Evolutionary conservation across 345 rosid genomes (phyloP), one percentile per base, ranked within the genome.

Genomic region (Salix brachista): DNA sequence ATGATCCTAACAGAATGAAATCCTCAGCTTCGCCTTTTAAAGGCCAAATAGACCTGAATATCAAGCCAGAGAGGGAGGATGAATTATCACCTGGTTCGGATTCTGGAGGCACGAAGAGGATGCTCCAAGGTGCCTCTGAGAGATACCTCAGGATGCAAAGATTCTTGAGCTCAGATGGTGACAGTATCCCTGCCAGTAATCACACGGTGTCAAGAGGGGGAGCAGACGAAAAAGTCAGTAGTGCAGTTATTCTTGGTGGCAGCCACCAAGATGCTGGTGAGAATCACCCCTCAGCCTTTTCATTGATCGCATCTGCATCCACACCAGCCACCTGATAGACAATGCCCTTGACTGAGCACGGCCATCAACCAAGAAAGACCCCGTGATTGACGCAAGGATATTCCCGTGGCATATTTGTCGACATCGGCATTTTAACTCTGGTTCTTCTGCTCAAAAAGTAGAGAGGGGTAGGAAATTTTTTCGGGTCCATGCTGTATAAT

Each of bases 1-100:
- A 84, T 26, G 87, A 91, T 71, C 84, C 79, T 64, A 81, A 77
- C 83, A 86, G 80, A 80, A 48, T 76, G 28, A 87, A 88, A 78
- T 81, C 89, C 44, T 83, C 88, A 0, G 36, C 78, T 73, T 87
- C 90, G 2, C 90, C 92, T 66, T 89, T 88, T 72, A 94, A 88
- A 82, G 89, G 90, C 67, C 92, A 88, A 80, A 88, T 96, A 46
- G 98, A 96, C 86, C 87, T 96, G 76, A 96, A 96, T 79, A 92
- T 92, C 80, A 91, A 90, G 82, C 99, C 99, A n/a, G 97, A 91
- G 87, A 78, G 90, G 56, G 98, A 96, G 71, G 99, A 91, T 66
- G 98, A 91, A 77, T 77, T 85, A 6, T 86, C 89, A 13, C 92
- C 93, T n/a, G 84, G 84, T 73, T 84, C 91, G 1, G 89, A 89